A percentile compares a stretch with the other conserved stretches of the same genome.
These are phyloP conservation scores for Bipolaris zeicola DNA, from an alignment of 2,329 filamentous ascomycete species.

Conservation along the genomic window DNA sequence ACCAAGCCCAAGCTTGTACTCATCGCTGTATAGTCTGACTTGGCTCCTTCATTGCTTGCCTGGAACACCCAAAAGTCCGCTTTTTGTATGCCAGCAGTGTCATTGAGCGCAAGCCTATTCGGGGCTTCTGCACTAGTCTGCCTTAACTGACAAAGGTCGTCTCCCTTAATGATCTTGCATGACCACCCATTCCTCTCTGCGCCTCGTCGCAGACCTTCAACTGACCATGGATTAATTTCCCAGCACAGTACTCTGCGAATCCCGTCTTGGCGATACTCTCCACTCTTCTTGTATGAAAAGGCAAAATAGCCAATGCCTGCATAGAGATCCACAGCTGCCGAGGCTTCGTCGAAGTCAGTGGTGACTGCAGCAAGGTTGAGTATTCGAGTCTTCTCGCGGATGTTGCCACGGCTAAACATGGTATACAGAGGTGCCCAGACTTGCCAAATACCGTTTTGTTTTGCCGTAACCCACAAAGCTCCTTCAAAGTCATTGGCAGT, in stretches of 20 bases:
- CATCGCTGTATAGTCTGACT: neutral
- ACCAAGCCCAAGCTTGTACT: neutral
- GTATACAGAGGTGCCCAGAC: slow-evolving; percentile 88
- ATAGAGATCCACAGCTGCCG: slow-evolving; percentile 74
- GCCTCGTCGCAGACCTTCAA: slow-evolving; percentile 53
- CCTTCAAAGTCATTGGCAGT: slow-evolving; percentile 61
- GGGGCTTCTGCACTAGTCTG: neutral
- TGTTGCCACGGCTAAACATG: slow-evolving; percentile 92
- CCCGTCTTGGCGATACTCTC: slow-evolving; percentile 61
- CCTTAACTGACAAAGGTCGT: neutral
- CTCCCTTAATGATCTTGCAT: slow-evolving; percentile 10
- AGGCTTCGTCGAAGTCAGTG: slow-evolving; percentile 17
- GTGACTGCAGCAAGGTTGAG: slow-evolving; percentile 54
- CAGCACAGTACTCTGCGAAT: slow-evolving; percentile 76
- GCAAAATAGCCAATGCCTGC: slow-evolving; percentile 94
- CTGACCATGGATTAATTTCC: slow-evolving; percentile 74
- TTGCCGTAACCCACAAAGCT: slow-evolving; percentile 79
- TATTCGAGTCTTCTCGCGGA: slow-evolving; percentile 84
- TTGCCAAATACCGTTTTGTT: slow-evolving; percentile 77
- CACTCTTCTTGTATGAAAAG: slow-evolving; percentile 78
- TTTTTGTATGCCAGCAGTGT: neutral
- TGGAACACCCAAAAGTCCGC: slow-evolving; percentile 49
- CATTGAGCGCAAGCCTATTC: neutral
- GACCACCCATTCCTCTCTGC: slow-evolving; percentile 50
- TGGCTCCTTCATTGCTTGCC: slow-evolving; percentile 48